A percentile compares a stretch with the other conserved stretches of the same genome.
These are phyloP conservation scores for Macrophomina tecta DNA, from an alignment of 2,329 filamentous ascomycete species.

Conservation along the genomic window DNA sequence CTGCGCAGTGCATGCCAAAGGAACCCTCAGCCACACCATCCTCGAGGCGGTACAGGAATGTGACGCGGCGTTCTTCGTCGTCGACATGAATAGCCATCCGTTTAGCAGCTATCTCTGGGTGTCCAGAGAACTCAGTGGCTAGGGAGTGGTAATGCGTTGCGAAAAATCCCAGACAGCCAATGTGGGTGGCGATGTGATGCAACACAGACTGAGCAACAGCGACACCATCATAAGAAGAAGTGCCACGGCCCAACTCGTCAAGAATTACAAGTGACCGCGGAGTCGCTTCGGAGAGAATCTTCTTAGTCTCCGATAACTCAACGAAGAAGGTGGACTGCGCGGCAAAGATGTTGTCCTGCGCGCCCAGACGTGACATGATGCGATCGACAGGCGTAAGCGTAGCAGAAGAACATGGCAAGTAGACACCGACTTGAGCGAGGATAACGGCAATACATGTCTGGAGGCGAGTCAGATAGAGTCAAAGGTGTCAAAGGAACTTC, in stretches of 20 bases:
- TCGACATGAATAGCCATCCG: conserved; percentile 97
- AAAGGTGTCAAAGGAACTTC: conserved; percentile 33
- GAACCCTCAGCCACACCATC: conserved; percentile 93
- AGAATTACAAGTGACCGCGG: conserved; percentile 94
- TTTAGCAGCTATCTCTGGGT: conserved; percentile 84
- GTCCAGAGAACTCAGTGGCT: conserved; percentile 84
- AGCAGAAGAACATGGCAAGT: conserved; percentile 83
- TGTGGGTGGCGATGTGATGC: conserved; percentile 92
- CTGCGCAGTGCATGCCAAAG: conserved; percentile 98
- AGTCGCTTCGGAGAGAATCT: conserved; percentile 93
- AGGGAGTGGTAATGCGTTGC: conserved; percentile 97
- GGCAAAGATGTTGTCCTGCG: conserved; percentile 98
- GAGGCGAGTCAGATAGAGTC: not conserved
- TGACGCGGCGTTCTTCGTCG: conserved; percentile 81
- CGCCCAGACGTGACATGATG: conserved; percentile 97
- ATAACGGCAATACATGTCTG: conserved; percentile 94
- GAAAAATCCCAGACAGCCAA: conserved; percentile 94
- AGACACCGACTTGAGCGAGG: conserved; percentile 94
- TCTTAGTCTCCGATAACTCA: conserved; percentile 95
- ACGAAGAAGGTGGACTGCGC: conserved; percentile 98
- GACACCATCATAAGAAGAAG: conserved; percentile 93
- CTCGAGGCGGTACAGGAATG: conserved; percentile 94
- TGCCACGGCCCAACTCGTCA: conserved; percentile 93
- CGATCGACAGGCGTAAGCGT: conserved; percentile 89
- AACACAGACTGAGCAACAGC: conserved; percentile 95